phyloP scores from a whole-genome alignment of 139 green algal genomes.

The Tetraselmis striata region DNA sequence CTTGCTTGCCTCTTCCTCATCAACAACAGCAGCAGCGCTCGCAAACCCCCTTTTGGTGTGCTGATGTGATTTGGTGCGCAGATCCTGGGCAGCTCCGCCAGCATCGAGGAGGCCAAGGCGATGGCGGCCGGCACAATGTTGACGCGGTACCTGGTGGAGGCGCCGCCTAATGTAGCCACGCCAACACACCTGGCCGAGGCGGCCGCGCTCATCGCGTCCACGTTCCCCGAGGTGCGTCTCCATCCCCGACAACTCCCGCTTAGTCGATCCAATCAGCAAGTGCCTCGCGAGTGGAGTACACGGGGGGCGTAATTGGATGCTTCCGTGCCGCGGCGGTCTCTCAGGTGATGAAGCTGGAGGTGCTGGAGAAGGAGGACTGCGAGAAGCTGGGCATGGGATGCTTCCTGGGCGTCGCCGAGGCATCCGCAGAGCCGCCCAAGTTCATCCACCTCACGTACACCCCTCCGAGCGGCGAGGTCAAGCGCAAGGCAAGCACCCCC shows the following conservation, averaged over 20 bases:
- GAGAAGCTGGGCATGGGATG: constrained; percentile 86
- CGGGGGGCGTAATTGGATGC: no score
- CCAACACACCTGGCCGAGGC: constrained; percentile 73
- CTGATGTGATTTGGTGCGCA: no score
- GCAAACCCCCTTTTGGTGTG: no score
- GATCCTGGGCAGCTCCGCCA: background rate
- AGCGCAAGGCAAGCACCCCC: constrained; percentile 6
- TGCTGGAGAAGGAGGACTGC: constrained; percentile 87
- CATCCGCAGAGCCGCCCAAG: constrained; percentile 67
- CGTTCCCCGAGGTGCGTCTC: constrained; percentile 35
- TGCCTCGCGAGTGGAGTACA: no score
- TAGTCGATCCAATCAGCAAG: no score
- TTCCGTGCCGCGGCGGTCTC: no score
- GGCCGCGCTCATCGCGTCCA: constrained; percentile 49
- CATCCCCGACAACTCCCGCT: no score
- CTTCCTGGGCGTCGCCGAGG: constrained; percentile 90
- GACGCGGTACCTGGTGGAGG: constrained; percentile 85
- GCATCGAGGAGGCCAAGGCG: constrained; percentile 7
- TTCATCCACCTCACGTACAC: constrained; percentile 98
- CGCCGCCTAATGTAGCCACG: constrained; percentile 90
- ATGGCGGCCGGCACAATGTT: constrained; percentile 14
- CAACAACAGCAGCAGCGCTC: no score
- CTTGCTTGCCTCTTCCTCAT: no score
- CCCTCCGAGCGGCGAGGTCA: constrained; percentile 10
- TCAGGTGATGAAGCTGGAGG: constrained; percentile 35